These are phyloP conservation scores for Geranium incanum DNA, from an alignment of 441 rosid genomes.

Conservation along the genomic window DNA sequence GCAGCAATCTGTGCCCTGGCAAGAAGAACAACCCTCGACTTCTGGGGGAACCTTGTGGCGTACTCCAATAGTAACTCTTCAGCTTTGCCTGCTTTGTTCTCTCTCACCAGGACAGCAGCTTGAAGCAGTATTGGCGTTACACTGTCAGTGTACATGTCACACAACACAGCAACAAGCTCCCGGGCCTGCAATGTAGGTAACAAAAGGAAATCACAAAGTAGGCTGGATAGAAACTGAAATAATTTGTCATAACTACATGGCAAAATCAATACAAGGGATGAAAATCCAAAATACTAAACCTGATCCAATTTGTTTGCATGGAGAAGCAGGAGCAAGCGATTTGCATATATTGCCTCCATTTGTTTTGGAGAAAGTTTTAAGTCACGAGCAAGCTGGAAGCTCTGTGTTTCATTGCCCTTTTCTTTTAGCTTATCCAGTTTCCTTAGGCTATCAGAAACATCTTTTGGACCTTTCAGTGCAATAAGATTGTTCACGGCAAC, in stretches of 20 bases:
- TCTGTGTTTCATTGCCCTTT: conserved; percentile 35
- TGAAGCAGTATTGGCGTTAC: conserved; percentile 66
- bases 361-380: conserved; percentile 63
- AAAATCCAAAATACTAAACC: conserved; percentile 15
- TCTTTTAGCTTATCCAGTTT: conserved; percentile 80
- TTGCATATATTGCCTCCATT: conserved; percentile 65
- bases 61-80: conserved; percentile 67
- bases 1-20: conserved; percentile 94
- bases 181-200: conserved; percentile 54
- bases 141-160: conserved; percentile 52
- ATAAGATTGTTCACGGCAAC: conserved; percentile 76
- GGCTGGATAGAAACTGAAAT: no score
- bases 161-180: conserved; percentile 58
- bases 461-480: conserved; percentile 73
- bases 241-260: neutral
- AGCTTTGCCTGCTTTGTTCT: conserved; percentile 74
- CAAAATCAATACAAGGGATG: neutral
- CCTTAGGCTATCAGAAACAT: conserved; percentile 66
- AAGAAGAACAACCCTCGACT: conserved; percentile 55
- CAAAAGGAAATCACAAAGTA: neutral
- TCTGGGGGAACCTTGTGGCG: conserved; percentile 60
- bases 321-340: conserved; percentile 71
- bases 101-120: conserved; percentile 72
- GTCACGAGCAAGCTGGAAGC: conserved; percentile 60
- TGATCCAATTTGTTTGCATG: conserved; percentile 36